phyloP scores from a whole-genome alignment of 23 red algal species.

The Cyanidium caldarium region DNA sequence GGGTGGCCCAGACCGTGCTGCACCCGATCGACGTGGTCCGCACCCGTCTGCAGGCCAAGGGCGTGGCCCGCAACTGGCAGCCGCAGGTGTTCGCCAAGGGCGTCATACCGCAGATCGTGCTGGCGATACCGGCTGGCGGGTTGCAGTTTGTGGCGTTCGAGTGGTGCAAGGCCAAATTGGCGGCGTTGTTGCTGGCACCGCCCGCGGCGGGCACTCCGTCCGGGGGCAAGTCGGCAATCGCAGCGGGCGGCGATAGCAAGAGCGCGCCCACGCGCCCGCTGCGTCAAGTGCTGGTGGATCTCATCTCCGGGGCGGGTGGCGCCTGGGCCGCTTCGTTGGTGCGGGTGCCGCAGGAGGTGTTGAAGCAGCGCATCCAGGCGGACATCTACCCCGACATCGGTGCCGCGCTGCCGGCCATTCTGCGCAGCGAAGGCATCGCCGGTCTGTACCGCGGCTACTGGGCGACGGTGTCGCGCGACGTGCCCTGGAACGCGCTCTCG shows the following conservation, averaged over 20 bases:
- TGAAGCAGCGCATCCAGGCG: conserved; percentile 95
- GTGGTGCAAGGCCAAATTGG: conserved; percentile 45
- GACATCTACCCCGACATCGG: conserved; percentile 85
- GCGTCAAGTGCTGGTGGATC: conserved; percentile 25
- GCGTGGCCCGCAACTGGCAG: conserved; percentile 24
- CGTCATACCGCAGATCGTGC: conserved; percentile 76
- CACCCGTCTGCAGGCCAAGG: conserved; percentile 73
- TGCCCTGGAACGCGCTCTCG: conserved; percentile 97
- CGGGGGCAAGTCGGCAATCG: too few species aligned
- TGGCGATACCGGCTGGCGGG: conserved; percentile 84
- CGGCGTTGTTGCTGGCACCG: conserved; percentile 8
- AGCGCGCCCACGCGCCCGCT: neutral
- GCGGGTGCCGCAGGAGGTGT: conserved; percentile 93
- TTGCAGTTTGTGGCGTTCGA: conserved; percentile 94
- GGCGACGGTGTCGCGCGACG: conserved; percentile 87
- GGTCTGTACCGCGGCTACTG: conserved; percentile 73
- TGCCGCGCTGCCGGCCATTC: conserved; percentile 48
- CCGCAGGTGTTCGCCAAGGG: conserved; percentile 80
- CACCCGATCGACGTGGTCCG: conserved; percentile 91
- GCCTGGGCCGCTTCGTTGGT: conserved; percentile 58
- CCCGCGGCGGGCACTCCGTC: neutral
- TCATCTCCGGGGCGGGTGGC: conserved; percentile 70
- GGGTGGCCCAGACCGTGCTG: conserved; percentile 76
- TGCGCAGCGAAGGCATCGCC: conserved; percentile 28
- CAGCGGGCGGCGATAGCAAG: conserved; percentile 20